Conservation (phyloP, 495 filamentous ascomycete genomes). For the Rhypophila decipiens region DNA sequence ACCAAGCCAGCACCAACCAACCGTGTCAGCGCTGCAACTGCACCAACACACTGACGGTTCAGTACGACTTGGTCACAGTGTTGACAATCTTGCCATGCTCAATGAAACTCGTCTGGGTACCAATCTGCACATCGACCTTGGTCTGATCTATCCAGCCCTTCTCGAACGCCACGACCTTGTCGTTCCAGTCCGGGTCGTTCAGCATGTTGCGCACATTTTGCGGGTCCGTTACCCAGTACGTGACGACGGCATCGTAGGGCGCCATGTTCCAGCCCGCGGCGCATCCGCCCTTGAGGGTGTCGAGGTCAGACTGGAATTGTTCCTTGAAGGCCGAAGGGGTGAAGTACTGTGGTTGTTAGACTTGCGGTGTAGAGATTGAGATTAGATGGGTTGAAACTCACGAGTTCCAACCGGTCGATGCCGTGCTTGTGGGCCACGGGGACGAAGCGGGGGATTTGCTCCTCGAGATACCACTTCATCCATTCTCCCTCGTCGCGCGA, state of each 20-base stretch:
- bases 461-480: not conserved
- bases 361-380: not conserved
- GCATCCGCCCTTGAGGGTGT: not conserved
- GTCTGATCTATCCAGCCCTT: not conserved
- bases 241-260: not conserved
- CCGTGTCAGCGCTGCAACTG: not conserved
- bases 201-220: not conserved
- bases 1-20: not conserved
- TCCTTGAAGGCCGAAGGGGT: not conserved
- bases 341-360: not conserved
- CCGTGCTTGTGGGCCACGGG: not conserved
- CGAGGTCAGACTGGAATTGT: not conserved
- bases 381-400: not conserved
- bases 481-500: not conserved
- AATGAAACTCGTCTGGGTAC: not conserved
- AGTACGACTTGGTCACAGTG: not conserved
- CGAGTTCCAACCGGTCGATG: not conserved
- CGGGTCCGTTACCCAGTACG: not conserved
- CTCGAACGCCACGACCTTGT: not conserved
- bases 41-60: not conserved
- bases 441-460: not conserved
- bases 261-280: not conserved
- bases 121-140: not conserved
- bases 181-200: not conserved
- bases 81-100: constrained; percentile 1